Evolutionary conservation across 495 filamentous ascomycete genomes (phyloP).

Genomic region (Echria macrotheca): DNA sequence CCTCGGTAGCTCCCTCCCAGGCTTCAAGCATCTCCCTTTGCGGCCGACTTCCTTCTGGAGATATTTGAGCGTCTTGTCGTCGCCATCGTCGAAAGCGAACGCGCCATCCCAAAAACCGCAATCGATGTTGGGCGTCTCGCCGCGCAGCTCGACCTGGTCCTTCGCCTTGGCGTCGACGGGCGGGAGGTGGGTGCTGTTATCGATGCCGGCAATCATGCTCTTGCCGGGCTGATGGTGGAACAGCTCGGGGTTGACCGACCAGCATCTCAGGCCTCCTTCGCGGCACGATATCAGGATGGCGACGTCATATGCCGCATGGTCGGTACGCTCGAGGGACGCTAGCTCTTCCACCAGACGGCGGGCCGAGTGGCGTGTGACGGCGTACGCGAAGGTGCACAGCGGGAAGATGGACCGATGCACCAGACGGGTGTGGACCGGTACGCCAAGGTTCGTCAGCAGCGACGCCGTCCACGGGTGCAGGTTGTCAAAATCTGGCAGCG

Average conservation of each 20-base stretch:
- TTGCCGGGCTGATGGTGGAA: constrained; percentile 17
- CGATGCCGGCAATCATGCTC: constrained; percentile 16
- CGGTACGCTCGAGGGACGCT: constrained; percentile 16
- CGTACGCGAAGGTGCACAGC: constrained; percentile 33
- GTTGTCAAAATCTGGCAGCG: constrained; percentile 21
- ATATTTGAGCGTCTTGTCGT: constrained; percentile 2
- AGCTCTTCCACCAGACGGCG: constrained; percentile 24
- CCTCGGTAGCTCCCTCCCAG: background rate
- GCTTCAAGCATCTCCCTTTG: constrained; percentile 16
- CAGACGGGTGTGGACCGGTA: constrained; percentile 25
- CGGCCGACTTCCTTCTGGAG: constrained; percentile 11
- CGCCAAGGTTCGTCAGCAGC: constrained; percentile 12
- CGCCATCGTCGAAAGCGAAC: constrained; percentile 6
- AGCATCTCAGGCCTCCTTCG: constrained; percentile 10
- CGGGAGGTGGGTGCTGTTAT: constrained; percentile 10
- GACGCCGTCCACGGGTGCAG: constrained; percentile 18
- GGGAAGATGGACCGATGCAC: constrained; percentile 24
- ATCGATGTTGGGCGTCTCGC: constrained; percentile 16
- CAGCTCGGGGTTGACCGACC: constrained; percentile 16
- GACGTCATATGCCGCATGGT: constrained; percentile 26
- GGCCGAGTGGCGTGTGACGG: constrained; percentile 24
- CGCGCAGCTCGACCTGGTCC: constrained; percentile 10
- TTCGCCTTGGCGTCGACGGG: constrained; percentile 12
- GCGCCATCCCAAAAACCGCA: constrained; percentile 15
- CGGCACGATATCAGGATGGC: constrained; percentile 13